Base-by-base conservation (phyloP, 2,329 filamentous ascomycete species). In the Colletotrichum graminicola region DNA sequence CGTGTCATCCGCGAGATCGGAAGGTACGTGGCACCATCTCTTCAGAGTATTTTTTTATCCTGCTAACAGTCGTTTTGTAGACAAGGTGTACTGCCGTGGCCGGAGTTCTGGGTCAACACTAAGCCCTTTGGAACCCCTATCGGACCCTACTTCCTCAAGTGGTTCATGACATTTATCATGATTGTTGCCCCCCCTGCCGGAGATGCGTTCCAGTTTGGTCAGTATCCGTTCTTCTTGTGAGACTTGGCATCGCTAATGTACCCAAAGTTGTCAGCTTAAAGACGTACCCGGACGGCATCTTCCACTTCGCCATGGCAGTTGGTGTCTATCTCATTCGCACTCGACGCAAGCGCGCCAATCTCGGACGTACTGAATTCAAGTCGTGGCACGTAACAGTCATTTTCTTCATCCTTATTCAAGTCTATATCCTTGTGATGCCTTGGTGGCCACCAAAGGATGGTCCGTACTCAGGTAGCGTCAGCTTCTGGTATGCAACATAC, bases 401-500 rank as follows among this genome's bases (percentile, higher is more conserved):
- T 7, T 92, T 93, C 78, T 89, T 86, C 57, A 86, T 91, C 52
- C 77, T 89, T 0, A 80, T 89, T 0, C 87, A 92, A 63, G 67
- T 90, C 0, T 93, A 89, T 72, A 81, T 92, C 60, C 81, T 93
- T 3, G 84, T 90, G n/a, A 92, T 92, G 85, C 91, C 92, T 0
- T 94, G 91, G 92, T 91, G 90, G 74, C 92, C 91, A 1, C 92
- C 92, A 0, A 82, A 83, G 0, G 85, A 82, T 0, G 91, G 91
- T 0, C 82, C 82, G 0, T 85, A 87, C 29, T 88, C 86, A 0
- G 91, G 91, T 0, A 88, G 91, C 69, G 91, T 93, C 1, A 91
- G 87, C 62, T 94, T 94, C 79, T 94, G 89, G 88, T 94, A 93
- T 73, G 91, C 85, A 1, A 93, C 91, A 0, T 93, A 93, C 74